Evolutionary conservation across 306 rosid species (phyloP), one percentile per base, ranked within the genome.

Genomic region (Sesbania bispinosa): DNA sequence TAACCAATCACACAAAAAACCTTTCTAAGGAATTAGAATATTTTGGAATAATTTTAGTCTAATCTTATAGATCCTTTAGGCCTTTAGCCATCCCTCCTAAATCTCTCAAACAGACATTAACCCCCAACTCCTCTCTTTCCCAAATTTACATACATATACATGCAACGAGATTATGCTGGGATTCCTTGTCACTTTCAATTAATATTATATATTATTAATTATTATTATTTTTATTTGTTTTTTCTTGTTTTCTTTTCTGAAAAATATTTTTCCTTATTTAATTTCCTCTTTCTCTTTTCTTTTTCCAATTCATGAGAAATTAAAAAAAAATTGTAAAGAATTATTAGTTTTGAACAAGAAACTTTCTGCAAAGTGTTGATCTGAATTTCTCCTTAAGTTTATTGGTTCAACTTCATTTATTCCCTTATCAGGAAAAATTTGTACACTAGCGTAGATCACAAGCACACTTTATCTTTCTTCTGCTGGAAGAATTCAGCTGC

Each of bases 401-500:
- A 76, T 58, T 70, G 11, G 39, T 71, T 67, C 80, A 23, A 78
- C 77, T 77, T 43, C 57, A n/a, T n/a, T n/a, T n/a, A n/a, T n/a
- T n/a, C n/a, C n/a, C n/a, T n/a, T n/a, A n/a, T n/a, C n/a, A 42
- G 52, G 52, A 62, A 70, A 70, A 50, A 9, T 1, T 0, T 6
- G 33, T 15, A 58, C 9, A 55, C 32, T 16, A 27, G 29, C 15
- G 42, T 41, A 50, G 76, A n/a, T n/a, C n/a, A 19, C 41, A 55
- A 50, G 39, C 77, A 57, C 26, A 70, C 45, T 66, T 45, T 41
- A 43, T 61, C 62, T 33, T 20, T 66, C 75, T 76, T 73, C 55
- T 10, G 30, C 71, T 46, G 66, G 72, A 60, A 80, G 47, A 76
- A 69, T 76, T 77, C 55, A 71, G 77, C 76, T 75, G 88, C 78